Evolutionary conservation across 2,329 filamentous ascomycete genomes (phyloP).

Genomic region (Lasiodiplodia hormozganensis): DNA sequence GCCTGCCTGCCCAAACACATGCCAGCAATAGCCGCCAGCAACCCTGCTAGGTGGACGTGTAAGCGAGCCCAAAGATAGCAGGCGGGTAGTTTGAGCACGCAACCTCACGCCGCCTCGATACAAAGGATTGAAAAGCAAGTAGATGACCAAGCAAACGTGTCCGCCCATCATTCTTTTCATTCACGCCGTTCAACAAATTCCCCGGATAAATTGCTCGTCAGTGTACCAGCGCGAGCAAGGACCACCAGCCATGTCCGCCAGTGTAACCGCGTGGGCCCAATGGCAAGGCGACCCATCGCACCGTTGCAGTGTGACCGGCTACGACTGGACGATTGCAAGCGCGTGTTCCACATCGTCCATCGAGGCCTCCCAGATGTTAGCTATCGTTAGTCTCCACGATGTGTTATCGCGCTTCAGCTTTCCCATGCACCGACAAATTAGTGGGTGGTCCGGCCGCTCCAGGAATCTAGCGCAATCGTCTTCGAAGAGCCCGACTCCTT

Average conservation of each 20-base stretch:
- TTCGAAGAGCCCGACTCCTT: conserved; percentile 53
- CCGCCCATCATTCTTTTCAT: neutral
- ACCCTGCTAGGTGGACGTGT: conserved; percentile 19
- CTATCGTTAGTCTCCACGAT: conserved; percentile 54
- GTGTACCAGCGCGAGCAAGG: conserved; percentile 10
- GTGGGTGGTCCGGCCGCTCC: conserved; percentile 37
- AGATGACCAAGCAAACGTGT: neutral
- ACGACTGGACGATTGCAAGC: conserved; percentile 48
- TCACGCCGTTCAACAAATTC: conserved; percentile 1
- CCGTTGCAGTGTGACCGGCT: conserved; percentile 19
- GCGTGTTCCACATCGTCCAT: conserved; percentile 63
- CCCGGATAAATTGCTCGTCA: conserved; percentile 11
- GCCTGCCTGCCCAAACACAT: conserved; percentile 1
- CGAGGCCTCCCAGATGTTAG: conserved; percentile 59
- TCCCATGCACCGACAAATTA: conserved; percentile 58
- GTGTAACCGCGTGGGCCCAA: conserved; percentile 20
- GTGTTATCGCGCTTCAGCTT: conserved; percentile 54
- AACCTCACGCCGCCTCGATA: neutral
- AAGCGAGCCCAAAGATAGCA: conserved; percentile 27
- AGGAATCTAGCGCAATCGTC: conserved; percentile 52
- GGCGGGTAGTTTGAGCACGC: conserved; percentile 4
- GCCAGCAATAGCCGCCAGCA: conserved; percentile 19
- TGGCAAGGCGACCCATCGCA: conserved; percentile 16
- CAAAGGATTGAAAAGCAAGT: neutral
- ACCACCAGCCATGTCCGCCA: conserved; percentile 10